Percentiles rank a stretch among this genome's conserved stretches.
Conservation (phyloP, 352 stramenopile species). For the Saprolegnia parasitica region DNA sequence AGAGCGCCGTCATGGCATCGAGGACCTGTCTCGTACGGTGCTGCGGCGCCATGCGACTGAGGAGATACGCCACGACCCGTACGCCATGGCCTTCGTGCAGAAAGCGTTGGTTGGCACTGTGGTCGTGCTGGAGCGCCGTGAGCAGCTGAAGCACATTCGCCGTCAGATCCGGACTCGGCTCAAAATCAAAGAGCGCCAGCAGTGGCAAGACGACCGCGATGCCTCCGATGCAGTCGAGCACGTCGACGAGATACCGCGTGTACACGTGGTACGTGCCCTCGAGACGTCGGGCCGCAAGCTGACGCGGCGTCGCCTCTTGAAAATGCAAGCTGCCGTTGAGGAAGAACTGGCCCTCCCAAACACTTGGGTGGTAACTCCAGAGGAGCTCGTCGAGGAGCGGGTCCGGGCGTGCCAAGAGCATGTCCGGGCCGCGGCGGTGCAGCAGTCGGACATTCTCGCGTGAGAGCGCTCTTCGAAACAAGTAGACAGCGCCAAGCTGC, state of each 20-base stretch:
- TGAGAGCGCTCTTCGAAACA: slow-evolving; percentile 24
- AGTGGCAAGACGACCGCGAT: slow-evolving; percentile 26
- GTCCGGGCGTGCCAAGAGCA: not conserved
- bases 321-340: slow-evolving; percentile 25
- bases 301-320: slow-evolving; percentile 15
- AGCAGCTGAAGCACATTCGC: slow-evolving; percentile 24
- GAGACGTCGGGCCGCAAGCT: slow-evolving; percentile 14
- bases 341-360: slow-evolving; percentile 29
- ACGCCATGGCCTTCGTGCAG: slow-evolving; percentile 17
- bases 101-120: slow-evolving; percentile 19
- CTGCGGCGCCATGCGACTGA: slow-evolving; percentile 23
- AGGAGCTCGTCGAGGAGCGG: not conserved
- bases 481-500: slow-evolving; percentile 8
- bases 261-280: slow-evolving; percentile 29
- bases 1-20: slow-evolving; percentile 10
- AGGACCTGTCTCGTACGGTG: slow-evolving; percentile 18
- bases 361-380: slow-evolving; percentile 27
- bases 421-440: slow-evolving; percentile 12
- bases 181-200: slow-evolving; percentile 22
- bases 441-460: not conserved
- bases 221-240: slow-evolving; percentile 26
- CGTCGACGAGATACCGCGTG: slow-evolving; percentile 15
- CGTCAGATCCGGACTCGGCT: slow-evolving; percentile 14
- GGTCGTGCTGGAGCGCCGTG: not conserved
- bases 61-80: slow-evolving; percentile 19